Evolutionary conservation across 768 basidiomycete genomes (phyloP).

Genomic region (Leucogyrophana mollusca): DNA sequence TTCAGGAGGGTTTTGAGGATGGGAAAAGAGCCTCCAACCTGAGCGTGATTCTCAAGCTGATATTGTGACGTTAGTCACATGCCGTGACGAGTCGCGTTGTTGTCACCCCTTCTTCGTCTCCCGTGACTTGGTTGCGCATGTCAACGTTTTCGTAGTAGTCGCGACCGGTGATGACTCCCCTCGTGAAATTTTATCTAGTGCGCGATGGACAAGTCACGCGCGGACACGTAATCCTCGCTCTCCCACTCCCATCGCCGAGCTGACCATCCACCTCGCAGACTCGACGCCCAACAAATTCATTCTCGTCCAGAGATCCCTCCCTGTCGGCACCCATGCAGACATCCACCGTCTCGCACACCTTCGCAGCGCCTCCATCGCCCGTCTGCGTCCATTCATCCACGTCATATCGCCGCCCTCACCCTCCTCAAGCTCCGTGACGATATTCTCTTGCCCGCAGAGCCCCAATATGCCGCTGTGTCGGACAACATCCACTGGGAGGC

Average conservation of each 20-base stretch:
- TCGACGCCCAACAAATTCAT: constrained; percentile 70
- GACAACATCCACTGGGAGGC: constrained; percentile 61
- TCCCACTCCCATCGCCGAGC: constrained; percentile 7
- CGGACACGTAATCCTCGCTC: too few species aligned
- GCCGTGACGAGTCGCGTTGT: constrained; percentile 26
- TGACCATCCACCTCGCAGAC: constrained; percentile 17
- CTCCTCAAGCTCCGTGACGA: constrained; percentile 2
- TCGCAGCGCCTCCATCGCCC: constrained; percentile 34
- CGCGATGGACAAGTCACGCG: too few species aligned
- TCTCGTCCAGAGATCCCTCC: constrained; percentile 54
- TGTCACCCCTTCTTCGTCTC: too few species aligned
- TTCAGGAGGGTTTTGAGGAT: too few species aligned
- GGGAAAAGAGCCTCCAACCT: too few species aligned
- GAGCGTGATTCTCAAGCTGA: too few species aligned
- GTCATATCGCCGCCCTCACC: constrained; percentile 27
- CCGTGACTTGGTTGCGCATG: too few species aligned
- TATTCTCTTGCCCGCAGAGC: constrained; percentile 19
- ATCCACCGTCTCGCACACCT: constrained; percentile 54
- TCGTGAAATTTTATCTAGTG: too few species aligned
- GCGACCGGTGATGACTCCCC: too few species aligned
- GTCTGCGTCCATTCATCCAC: constrained; percentile 33
- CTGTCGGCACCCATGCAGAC: constrained; percentile 61
- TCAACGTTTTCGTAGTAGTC: too few species aligned
- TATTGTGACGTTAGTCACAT: constrained; percentile 18
- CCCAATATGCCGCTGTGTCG: constrained; percentile 18